Conservation (phyloP, 352 stramenopile genomes). For the Globisporangium sylvaticum region DNA sequence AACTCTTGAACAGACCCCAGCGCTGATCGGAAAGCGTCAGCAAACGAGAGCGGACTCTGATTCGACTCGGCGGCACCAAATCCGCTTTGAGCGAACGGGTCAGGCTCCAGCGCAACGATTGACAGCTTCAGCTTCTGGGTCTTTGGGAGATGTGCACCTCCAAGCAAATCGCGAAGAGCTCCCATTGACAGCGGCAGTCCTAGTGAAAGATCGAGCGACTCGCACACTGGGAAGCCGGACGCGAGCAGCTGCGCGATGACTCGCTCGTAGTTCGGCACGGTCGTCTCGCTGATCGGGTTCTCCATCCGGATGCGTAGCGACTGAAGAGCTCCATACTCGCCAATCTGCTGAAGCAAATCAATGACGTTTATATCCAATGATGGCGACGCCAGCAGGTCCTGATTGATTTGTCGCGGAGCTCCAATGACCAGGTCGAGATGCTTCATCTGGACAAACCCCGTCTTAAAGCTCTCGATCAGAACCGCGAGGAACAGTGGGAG, state of each 20-base stretch:
- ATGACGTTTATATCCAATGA: conserved; percentile 17
- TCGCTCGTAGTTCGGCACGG: conserved; percentile 14
- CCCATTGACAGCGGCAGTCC: conserved; percentile 19
- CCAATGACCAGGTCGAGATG: conserved; percentile 36
- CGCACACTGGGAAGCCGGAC: conserved; percentile 39
- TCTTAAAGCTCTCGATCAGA: conserved; percentile 44
- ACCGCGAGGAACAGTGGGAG: conserved; percentile 33
- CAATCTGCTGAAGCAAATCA: conserved; percentile 22
- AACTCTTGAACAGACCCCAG: conserved; percentile 15
- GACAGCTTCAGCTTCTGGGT: conserved; percentile 24
- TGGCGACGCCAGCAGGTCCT: conserved; percentile 1
- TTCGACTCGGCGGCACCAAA: neutral
- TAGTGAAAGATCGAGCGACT: conserved; percentile 34
- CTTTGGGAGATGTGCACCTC: conserved; percentile 16
- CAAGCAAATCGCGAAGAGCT: conserved; percentile 18
- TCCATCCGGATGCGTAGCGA: conserved; percentile 22
- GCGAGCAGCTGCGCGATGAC: conserved; percentile 34
- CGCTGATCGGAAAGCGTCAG: conserved; percentile 1
- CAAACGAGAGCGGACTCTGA: conserved; percentile 8
- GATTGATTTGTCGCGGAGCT: neutral
- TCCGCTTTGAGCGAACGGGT: neutral
- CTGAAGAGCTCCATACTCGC: conserved; percentile 22
- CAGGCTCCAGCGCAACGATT: conserved; percentile 11
- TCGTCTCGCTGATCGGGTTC: neutral
- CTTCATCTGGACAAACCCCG: conserved; percentile 45